These are phyloP conservation scores for Calonectria pseudoturangicola DNA, from an alignment of 2,329 filamentous ascomycete species.

Conservation along the genomic window DNA sequence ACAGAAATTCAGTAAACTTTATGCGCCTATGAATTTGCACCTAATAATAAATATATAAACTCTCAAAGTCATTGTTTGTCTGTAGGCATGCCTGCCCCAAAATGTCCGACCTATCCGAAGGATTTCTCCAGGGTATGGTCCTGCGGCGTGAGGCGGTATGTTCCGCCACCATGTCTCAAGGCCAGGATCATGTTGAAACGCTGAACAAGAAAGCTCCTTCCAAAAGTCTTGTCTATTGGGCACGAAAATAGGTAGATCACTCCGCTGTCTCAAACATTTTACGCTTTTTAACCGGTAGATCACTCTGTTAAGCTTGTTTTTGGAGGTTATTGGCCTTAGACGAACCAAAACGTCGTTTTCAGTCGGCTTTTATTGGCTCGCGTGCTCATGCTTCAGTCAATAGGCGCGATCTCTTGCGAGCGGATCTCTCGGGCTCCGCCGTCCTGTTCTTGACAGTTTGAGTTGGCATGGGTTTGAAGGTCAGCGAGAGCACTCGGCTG, in stretches of 20 bases:
- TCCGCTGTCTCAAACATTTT: not conserved
- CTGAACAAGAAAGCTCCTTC: too few relatives aligned
- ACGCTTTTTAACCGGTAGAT: slow-evolving; percentile 9
- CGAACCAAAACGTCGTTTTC: not conserved
- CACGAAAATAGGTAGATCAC: not conserved
- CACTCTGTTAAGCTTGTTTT: slow-evolving; percentile 17
- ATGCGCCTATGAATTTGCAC: not conserved
- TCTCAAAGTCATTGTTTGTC: not conserved
- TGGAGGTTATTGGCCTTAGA: not conserved
- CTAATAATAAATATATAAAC: not conserved
- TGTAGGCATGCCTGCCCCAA: too few relatives aligned
- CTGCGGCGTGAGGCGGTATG: too few relatives aligned
- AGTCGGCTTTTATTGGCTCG: not conserved
- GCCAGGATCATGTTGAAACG: too few relatives aligned
- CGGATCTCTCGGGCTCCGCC: slow-evolving; percentile 1
- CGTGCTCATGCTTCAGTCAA: not conserved
- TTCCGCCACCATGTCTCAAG: too few relatives aligned
- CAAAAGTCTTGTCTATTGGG: too few relatives aligned
- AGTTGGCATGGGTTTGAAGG: not conserved
- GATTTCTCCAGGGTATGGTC: too few relatives aligned
- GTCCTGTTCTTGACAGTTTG: not conserved
- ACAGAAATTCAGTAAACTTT: not conserved
- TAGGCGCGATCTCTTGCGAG: slow-evolving; percentile 10
- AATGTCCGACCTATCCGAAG: too few relatives aligned
- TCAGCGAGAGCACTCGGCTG: not conserved